phyloP scores from a whole-genome alignment of 148 eudicot species.

The Dianthus caryophyllus region DNA sequence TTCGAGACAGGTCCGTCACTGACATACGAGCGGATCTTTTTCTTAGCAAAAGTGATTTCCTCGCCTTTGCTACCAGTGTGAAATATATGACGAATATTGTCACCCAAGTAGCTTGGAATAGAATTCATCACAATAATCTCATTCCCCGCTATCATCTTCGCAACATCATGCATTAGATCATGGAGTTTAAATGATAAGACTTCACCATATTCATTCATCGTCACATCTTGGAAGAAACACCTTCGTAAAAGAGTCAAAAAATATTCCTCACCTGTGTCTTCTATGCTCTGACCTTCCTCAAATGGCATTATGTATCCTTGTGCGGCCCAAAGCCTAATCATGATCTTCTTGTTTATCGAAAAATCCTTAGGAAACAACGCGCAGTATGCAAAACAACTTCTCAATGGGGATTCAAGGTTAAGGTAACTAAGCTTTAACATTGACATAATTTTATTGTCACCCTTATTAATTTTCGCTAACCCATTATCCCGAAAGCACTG shows the following conservation, averaged over 20 bases:
- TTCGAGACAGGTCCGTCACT: conserved; percentile 14
- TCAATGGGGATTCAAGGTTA: not conserved
- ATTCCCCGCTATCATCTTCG: not conserved
- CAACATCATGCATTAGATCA: conserved; percentile 3
- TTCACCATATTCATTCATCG: not conserved
- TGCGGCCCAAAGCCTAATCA: not conserved
- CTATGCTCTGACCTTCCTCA: not conserved
- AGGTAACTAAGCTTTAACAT: not conserved
- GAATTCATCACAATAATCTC: not conserved
- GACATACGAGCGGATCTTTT: too few relatives aligned
- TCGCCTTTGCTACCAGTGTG: too few relatives aligned
- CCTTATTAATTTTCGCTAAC: not conserved
- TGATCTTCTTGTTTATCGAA: not conserved
- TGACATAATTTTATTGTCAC: not conserved
- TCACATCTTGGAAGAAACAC: conserved; percentile 9
- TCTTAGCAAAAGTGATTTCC: not conserved
- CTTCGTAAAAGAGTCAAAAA: not conserved
- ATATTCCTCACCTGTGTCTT: not conserved
- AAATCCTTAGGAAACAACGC: not conserved
- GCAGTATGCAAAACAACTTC: conserved; percentile 1
- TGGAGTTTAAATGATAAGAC: not conserved
- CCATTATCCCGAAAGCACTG: not conserved
- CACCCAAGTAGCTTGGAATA: not conserved
- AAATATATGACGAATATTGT: conserved; percentile 1
- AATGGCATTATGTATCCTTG: not conserved